A percentile compares a stretch with the other conserved stretches of the same genome.
These are phyloP conservation scores for Rhododendron griersonianum DNA, from an alignment of 148 eudicot genomes.

Conservation along the genomic window DNA sequence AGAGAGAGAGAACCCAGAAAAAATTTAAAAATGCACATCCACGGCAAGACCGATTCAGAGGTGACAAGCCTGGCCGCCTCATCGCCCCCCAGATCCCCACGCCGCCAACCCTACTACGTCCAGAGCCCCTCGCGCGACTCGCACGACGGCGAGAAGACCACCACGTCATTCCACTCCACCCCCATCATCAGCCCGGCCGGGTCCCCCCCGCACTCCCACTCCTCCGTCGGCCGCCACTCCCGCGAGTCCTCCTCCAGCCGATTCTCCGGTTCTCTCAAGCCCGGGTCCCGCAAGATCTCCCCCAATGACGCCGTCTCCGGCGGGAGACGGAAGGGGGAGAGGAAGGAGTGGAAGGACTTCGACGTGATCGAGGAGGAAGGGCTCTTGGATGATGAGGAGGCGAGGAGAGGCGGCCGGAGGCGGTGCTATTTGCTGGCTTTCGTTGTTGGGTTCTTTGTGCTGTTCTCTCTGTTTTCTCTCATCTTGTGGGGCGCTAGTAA, in stretches of 20 bases:
- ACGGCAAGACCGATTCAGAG: slow-evolving; percentile 86
- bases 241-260: slow-evolving; percentile 78
- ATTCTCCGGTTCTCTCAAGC: slow-evolving; percentile 72
- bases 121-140: slow-evolving; percentile 83
- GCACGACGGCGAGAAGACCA: slow-evolving; percentile 73
- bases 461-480: slow-evolving; percentile 57
- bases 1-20: not conserved
- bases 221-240: slow-evolving; percentile 78
- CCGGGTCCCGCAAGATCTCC: slow-evolving; percentile 54
- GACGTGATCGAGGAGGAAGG: slow-evolving; percentile 80
- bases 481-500: slow-evolving; percentile 72
- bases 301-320: slow-evolving; percentile 36
- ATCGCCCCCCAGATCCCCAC: slow-evolving; percentile 61
- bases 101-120: slow-evolving; percentile 68
- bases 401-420: slow-evolving; percentile 33
- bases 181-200: slow-evolving; percentile 66
- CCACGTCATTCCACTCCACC: slow-evolving; percentile 77
- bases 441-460: slow-evolving; percentile 48
- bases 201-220: slow-evolving; percentile 76
- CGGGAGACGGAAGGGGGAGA: slow-evolving; percentile 21
- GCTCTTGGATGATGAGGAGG: slow-evolving; percentile 42
- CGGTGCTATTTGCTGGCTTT: slow-evolving; percentile 51
- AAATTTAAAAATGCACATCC: slow-evolving; percentile 25
- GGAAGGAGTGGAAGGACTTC: slow-evolving; percentile 37
- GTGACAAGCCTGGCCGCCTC: slow-evolving; percentile 75